phyloP scores from a whole-genome alignment of 495 filamentous ascomycete genomes.

The Aeminium ludgeri region DNA sequence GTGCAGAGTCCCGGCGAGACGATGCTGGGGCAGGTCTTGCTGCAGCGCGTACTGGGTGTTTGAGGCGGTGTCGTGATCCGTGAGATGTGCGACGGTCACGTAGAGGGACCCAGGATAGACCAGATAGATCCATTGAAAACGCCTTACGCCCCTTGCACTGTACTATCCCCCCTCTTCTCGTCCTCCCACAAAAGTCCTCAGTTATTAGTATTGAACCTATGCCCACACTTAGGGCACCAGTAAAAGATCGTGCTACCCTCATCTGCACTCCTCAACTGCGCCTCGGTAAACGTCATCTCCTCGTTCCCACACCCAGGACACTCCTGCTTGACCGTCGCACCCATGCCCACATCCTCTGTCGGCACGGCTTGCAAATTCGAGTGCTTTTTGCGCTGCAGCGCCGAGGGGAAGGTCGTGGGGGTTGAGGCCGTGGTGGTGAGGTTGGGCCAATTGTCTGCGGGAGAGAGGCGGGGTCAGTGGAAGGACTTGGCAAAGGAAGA shows the following conservation, averaged over 20 bases:
- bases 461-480: neutral
- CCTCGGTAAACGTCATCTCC: constrained; percentile 69
- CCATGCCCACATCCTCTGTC: constrained; percentile 59
- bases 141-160: no score
- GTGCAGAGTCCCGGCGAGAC: constrained; percentile 40
- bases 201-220: constrained; percentile 53
- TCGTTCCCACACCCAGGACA: constrained; percentile 68
- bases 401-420: constrained; percentile 70
- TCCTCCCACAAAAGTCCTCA: constrained; percentile 18
- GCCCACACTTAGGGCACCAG: constrained; percentile 59
- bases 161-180: no score
- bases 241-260: constrained; percentile 89
- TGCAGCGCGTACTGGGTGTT: constrained; percentile 25
- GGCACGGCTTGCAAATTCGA: constrained; percentile 74
- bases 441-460: constrained; percentile 60
- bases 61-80: neutral
- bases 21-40: constrained; percentile 23
- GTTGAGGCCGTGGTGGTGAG: constrained; percentile 70
- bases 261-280: constrained; percentile 82
- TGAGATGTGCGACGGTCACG: neutral
- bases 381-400: constrained; percentile 56
- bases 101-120: no score
- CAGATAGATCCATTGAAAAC: no score
- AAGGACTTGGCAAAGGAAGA: neutral
- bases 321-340: constrained; percentile 49